Conservation (phyloP, 768 basidiomycete genomes). For the Lanmaoa rubissima region DNA sequence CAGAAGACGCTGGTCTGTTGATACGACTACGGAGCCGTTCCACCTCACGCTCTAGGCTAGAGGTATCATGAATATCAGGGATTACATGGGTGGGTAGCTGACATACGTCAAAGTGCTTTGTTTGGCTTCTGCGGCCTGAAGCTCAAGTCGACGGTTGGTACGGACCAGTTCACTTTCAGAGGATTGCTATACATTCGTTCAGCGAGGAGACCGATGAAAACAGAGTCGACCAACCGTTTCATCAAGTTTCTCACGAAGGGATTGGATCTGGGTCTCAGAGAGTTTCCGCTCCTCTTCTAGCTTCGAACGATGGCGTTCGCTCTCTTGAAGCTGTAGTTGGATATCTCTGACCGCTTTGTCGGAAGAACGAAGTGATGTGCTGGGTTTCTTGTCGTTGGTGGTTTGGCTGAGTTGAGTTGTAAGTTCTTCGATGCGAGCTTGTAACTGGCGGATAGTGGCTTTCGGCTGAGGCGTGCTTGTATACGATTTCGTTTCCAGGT, state of each 20-base stretch:
- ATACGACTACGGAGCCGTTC: slow-evolving; percentile 66
- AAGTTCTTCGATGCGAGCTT: slow-evolving; percentile 73
- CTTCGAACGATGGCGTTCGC: slow-evolving; percentile 57
- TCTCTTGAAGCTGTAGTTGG: slow-evolving; percentile 55
- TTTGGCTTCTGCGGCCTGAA: slow-evolving; percentile 72
- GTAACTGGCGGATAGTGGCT: slow-evolving; percentile 55
- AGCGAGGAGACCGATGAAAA: not conserved
- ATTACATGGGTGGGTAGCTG: not conserved
- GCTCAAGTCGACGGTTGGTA: slow-evolving; percentile 71
- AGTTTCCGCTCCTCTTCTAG: slow-evolving; percentile 64
- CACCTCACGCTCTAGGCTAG: slow-evolving; percentile 63
- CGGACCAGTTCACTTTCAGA: slow-evolving; percentile 64
- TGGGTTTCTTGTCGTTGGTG: slow-evolving; percentile 40
- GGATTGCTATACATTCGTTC: slow-evolving; percentile 52
- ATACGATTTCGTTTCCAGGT: slow-evolving; percentile 78
- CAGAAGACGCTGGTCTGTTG: slow-evolving; percentile 51
- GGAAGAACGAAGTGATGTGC: slow-evolving; percentile 36
- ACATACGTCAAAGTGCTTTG: slow-evolving; percentile 67
- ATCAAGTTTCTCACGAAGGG: slow-evolving; percentile 60
- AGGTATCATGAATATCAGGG: slow-evolving; percentile 1
- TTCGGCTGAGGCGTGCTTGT: slow-evolving; percentile 59
- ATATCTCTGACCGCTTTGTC: slow-evolving; percentile 52
- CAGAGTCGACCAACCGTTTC: slow-evolving; percentile 46
- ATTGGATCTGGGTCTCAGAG: slow-evolving; percentile 57
- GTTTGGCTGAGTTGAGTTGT: slow-evolving; percentile 42